Base-by-base conservation (phyloP, 163 green algal species). In the Chlamydomonas reinhardtii region DNA sequence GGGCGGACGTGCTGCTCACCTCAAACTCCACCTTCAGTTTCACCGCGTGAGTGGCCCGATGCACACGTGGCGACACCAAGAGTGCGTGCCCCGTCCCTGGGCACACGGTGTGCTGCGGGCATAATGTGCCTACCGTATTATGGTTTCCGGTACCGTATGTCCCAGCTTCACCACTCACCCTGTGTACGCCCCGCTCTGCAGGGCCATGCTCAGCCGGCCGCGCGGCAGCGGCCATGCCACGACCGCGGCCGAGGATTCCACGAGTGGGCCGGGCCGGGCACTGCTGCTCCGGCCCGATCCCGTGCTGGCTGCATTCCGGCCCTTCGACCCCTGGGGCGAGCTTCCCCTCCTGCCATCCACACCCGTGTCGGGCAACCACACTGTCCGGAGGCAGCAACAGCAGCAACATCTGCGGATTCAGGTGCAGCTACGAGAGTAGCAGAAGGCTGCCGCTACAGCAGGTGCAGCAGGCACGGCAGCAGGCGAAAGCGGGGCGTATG, bases 211-310 rank as follows among this genome's bases (percentile, higher is more conserved):
- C 0, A n/a, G 70, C 39, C 1, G 65, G 43, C 27, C 5, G 72
- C 27, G 14, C 43, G 39, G 69, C 69, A 37, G 34, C 34, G 24
- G 34, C 8, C 2, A 37, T 16, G 22, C 20, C 20, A 31, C 17
- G 0, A 16, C 15, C 16, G 2, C 34, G 35, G 35, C 6, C 16
- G 35, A n/a, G n/a, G n/a, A n/a, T n/a, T n/a, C n/a, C n/a, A n/a
- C n/a, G n/a, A n/a, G 12, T 4, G 34, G 69, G 34, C 69, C 14
- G 2, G 16, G 62, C 12, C 29, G 25, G 76, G 62, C 32, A 2
- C 31, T 72, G 68, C 43, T 86, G n/a, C 81, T 87, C 29, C 81
- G 81, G 1, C 81, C 81, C 3, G 81, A 87, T 54, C 81, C 81
- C 29, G 2, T 29, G 59, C 12, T 56, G 59, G 22, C 59, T 8